Percentiles rank a stretch among this genome's conserved stretches.
phyloP scores from a whole-genome alignment of 352 stramenopile genomes.

The Ophiocytium majus region DNA sequence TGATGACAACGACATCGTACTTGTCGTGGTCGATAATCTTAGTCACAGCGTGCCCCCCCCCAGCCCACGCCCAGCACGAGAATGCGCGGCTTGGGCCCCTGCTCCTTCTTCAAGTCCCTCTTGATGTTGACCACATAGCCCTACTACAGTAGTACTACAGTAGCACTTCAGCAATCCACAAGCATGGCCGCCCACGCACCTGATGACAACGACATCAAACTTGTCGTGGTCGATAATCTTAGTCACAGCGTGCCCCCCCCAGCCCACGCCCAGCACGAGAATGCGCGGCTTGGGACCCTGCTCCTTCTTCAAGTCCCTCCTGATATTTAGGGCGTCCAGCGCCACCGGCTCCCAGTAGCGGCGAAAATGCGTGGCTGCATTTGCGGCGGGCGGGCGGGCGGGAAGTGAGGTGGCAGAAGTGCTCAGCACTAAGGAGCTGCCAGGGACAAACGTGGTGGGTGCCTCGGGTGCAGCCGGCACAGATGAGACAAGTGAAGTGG shows the following conservation, averaged over 20 bases:
- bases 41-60: conserved; percentile 54
- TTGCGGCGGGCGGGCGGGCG: no score
- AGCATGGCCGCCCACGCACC: not conserved
- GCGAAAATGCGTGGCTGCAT: conserved; percentile 37
- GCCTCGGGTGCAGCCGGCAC: no score
- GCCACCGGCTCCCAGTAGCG: conserved; percentile 28
- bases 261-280: conserved; percentile 51
- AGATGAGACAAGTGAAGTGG: no score
- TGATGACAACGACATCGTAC: conserved; percentile 16
- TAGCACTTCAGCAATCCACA: no score
- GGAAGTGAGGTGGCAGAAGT: no score
- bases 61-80: conserved; percentile 52
- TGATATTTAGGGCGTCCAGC: conserved; percentile 28
- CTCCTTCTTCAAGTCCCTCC: conserved; percentile 22
- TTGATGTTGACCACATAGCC: no score
- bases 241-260: conserved; percentile 54
- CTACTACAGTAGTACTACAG: no score
- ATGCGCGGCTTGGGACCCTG: conserved; percentile 40
- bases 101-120: conserved; percentile 21
- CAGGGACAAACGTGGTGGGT: no score
- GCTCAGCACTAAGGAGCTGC: no score
- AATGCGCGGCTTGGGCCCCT: conserved; percentile 39
- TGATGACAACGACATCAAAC: conserved; percentile 7
- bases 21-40: conserved; percentile 33
- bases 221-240: conserved; percentile 33